A percentile compares a stretch with the other conserved stretches of the same genome.
phyloP scores from a whole-genome alignment of 1,284 basidiomycete genomes.

The Austroboletus olivaceoglutinosus region DNA sequence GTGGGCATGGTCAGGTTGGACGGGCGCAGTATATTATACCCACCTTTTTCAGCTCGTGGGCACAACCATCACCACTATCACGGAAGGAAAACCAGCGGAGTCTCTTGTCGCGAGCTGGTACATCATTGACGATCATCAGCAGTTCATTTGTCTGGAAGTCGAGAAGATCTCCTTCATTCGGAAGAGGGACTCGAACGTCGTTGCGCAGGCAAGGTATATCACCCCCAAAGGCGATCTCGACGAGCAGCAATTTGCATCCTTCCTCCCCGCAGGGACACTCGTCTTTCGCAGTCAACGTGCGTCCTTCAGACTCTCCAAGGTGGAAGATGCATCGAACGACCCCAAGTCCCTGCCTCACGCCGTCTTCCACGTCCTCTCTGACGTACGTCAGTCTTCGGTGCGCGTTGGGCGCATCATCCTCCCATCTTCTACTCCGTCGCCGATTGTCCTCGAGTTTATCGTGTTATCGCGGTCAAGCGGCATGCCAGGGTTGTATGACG shows the following conservation, averaged over 20 bases:
- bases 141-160: background rate
- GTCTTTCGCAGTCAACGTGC: background rate
- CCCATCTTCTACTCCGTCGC: conserved; percentile 11
- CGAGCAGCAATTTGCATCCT: background rate
- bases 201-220: background rate
- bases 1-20: background rate
- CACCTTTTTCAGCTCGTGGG: background rate
- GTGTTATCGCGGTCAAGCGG: conserved; percentile 18
- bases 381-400: background rate
- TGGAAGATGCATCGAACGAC: background rate
- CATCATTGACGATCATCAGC: background rate
- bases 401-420: conserved; percentile 19
- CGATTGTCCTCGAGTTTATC: conserved; percentile 10
- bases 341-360: conserved; percentile 4
- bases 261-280: background rate
- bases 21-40: background rate
- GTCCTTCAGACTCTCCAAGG: conserved; percentile 5
- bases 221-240: background rate
- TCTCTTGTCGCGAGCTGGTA: background rate
- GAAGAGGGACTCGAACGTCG: background rate
- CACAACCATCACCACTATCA: background rate
- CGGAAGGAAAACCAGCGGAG: background rate
- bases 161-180: background rate
- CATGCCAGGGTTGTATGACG: conserved; percentile 11
- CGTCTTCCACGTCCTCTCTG: conserved; percentile 15